These are phyloP conservation scores for Ottelia alismoides DNA, from an alignment of 106 monocot genomes.

Conservation along the genomic window DNA sequence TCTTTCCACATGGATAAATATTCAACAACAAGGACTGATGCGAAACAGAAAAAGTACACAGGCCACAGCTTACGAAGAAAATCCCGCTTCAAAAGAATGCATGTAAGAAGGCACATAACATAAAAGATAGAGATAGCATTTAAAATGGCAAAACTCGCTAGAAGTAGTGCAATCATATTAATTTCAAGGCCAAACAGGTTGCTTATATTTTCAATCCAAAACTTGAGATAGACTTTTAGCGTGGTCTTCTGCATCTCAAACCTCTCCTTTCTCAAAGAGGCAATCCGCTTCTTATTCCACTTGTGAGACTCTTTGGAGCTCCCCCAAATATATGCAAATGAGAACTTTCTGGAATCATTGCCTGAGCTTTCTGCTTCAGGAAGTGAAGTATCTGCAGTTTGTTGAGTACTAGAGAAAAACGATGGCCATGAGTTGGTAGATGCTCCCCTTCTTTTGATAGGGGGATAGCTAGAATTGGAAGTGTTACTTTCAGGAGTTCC, in stretches of 20 bases:
- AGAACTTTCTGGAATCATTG: slow-evolving; percentile 23
- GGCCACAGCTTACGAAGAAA: slow-evolving; percentile 70
- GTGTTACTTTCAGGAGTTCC: slow-evolving; percentile 9
- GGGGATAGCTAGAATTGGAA: slow-evolving; percentile 20
- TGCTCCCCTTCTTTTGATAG: slow-evolving; percentile 7
- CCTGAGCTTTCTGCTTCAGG: slow-evolving; percentile 16
- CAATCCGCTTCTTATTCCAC: slow-evolving; percentile 76
- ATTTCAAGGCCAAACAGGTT: slow-evolving; percentile 84
- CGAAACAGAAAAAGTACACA: slow-evolving; percentile 63
- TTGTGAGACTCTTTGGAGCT: slow-evolving; percentile 77
- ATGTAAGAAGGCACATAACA: slow-evolving; percentile 52
- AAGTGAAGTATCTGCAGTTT: slow-evolving; percentile 12
- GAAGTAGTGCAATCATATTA: slow-evolving; percentile 80
- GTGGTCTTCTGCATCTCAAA: slow-evolving; percentile 73
- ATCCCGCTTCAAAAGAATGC: slow-evolving; percentile 67
- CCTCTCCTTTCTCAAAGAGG: slow-evolving; percentile 69
- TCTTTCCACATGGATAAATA: slow-evolving; percentile 86
- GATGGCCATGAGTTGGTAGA: slow-evolving; percentile 20
- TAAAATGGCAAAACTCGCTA: slow-evolving; percentile 75
- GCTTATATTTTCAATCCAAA: slow-evolving; percentile 83
- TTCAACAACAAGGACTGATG: slow-evolving; percentile 69
- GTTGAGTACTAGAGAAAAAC: slow-evolving; percentile 14
- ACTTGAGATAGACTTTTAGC: slow-evolving; percentile 61
- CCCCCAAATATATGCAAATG: slow-evolving; percentile 78
- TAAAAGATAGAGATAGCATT: slow-evolving; percentile 88